These are phyloP conservation scores for Mitragyna speciosa DNA, from an alignment of 257 asterid species.

Conservation along the genomic window DNA sequence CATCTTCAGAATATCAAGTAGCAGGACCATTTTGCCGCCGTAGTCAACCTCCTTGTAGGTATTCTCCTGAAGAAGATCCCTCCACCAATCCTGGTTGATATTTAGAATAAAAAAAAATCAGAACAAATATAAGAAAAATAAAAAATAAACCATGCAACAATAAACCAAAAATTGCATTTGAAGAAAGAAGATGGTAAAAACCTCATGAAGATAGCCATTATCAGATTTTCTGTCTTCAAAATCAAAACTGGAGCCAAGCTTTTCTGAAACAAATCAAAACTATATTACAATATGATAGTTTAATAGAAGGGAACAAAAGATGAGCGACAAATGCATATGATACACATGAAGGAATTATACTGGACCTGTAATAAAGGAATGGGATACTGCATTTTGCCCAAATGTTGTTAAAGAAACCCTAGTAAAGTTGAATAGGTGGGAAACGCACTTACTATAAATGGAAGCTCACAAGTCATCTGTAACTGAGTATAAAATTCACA, in stretches of 20 bases:
- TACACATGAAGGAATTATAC: too few species aligned
- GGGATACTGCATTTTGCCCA: neutral
- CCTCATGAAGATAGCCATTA: constrained; percentile 75
- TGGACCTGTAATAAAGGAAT: neutral
- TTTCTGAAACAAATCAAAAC: constrained; percentile 52
- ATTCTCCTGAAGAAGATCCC: constrained; percentile 68
- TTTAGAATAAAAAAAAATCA: neutral
- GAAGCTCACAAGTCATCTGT: neutral
- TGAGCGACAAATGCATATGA: neutral
- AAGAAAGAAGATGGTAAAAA: constrained; percentile 28
- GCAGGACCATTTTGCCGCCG: constrained; percentile 96
- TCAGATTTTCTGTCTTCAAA: constrained; percentile 51
- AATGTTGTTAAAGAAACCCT: neutral
- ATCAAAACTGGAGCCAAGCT: constrained; percentile 38
- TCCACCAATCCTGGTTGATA: constrained; percentile 87
- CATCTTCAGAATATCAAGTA: constrained; percentile 80
- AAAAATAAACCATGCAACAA: neutral
- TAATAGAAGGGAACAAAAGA: neutral
- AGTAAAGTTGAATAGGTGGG: neutral
- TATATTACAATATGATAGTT: neutral
- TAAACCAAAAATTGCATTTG: constrained; percentile 8
- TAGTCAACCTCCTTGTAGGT: constrained; percentile 67
- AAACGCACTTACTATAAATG: neutral
- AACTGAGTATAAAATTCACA: neutral
- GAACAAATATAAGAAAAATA: constrained; percentile 11